Percentiles rank a stretch among this genome's conserved stretches.
These are phyloP conservation scores for Margaritispora aquatica DNA, from an alignment of 495 filamentous ascomycete genomes.

Conservation along the genomic window DNA sequence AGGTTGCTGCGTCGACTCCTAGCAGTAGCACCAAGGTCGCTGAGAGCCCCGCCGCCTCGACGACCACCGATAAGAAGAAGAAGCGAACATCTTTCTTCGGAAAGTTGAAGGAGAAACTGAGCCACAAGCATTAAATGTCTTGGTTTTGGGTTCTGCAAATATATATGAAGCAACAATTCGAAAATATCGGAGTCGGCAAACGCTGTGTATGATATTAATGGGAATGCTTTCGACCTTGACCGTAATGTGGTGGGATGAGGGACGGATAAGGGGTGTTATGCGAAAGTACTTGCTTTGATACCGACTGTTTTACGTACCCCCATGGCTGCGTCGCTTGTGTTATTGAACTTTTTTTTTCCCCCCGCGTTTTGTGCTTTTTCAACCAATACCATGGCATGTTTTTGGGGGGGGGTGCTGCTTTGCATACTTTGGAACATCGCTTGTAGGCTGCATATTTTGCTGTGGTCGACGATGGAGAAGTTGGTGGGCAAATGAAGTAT, in stretches of 20 bases:
- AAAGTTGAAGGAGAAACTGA: slow-evolving; percentile 52
- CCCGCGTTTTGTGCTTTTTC: slow-evolving; percentile 7
- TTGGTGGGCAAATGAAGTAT: background rate
- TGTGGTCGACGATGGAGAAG: background rate
- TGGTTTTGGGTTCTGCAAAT: too few relatives aligned
- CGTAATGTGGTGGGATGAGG: slow-evolving; percentile 13
- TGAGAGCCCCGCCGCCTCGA: slow-evolving; percentile 13
- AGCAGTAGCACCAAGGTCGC: slow-evolving; percentile 8
- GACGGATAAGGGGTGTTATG: background rate
- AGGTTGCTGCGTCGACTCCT: slow-evolving; percentile 11
- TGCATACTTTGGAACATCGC: background rate
- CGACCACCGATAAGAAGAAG: slow-evolving; percentile 42
- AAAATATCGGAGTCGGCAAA: background rate
- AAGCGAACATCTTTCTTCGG: slow-evolving; percentile 51
- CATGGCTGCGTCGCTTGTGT: background rate
- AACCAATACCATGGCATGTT: slow-evolving; percentile 11
- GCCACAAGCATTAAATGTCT: slow-evolving; percentile 20
- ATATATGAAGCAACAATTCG: background rate
- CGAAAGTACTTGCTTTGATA: slow-evolving; percentile 12
- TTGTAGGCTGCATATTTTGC: background rate
- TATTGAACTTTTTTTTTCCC: background rate
- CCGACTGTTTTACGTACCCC: slow-evolving; percentile 1
- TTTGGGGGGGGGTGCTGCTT: background rate
- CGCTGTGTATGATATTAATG: slow-evolving; percentile 21
- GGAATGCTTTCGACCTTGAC: background rate